Evolutionary conservation across 2,329 filamentous ascomycete genomes (phyloP), one percentile per base, ranked within the genome.

Genomic region (Arthrobotrys musiformis): DNA sequence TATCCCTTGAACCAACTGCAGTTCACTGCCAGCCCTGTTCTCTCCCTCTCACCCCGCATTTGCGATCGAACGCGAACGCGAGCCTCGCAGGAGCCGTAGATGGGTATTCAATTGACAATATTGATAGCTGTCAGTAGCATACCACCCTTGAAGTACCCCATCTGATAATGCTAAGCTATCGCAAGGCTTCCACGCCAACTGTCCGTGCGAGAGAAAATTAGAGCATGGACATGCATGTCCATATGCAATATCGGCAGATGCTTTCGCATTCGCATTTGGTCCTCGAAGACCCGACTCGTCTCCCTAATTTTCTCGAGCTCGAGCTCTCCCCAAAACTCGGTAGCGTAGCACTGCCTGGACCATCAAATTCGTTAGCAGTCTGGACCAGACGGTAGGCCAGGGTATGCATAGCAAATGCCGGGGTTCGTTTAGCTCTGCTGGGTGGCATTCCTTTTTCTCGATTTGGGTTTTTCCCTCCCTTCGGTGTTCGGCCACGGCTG

Each of bases 381-480:
- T 58, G 54, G 54, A 58, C 54, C 54, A n/a, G 33, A 58, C 19
- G 30, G 33, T 24, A 24, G 5, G 33, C 58, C 37, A 62, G 58
- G 50, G 64, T 52, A 69, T 69, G 64, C 64, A 46, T 69, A 52
- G 50, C 64, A 69, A 69, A 69, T 69, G 40, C 64, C 64, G 64
- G 54, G 4, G 28, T 11, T 30, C 50, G 5, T 9, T 26, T 40
- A 44, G 48, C 2, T 33, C 8, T n/a, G 35, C 26, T 54, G 26
- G n/a, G 17, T 56, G 30, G 30, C 54, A 61, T 54, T 74, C 22
- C 63, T 75, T 68, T 75, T 75, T 68, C 54, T 50, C 54, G 60
- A 42, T 46, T 42, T 61, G 28, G 70, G 52, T 50, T 67, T 52
- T 24, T n/a, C n/a, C n/a, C n/a, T n/a, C n/a, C n/a, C n/a, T 75